A percentile compares a stretch with the other conserved stretches of the same genome.
Evolutionary conservation across 768 basidiomycete genomes (phyloP).

Genomic region (Hydnum rufescens): DNA sequence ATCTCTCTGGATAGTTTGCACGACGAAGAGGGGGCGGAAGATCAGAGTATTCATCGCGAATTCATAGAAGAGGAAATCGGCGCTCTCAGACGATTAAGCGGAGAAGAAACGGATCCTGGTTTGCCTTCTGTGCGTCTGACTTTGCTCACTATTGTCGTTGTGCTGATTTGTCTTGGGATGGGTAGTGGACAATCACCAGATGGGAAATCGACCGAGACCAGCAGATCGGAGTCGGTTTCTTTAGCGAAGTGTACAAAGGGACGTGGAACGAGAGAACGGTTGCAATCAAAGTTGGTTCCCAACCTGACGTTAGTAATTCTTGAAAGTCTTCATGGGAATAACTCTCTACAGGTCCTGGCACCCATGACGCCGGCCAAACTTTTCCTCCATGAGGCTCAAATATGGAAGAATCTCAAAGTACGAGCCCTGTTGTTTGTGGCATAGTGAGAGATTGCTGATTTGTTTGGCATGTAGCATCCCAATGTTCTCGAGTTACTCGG

Average conservation of each 20-base stretch:
- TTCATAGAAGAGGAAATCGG: conserved; percentile 59
- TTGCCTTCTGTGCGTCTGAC: neutral
- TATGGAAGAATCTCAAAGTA: conserved; percentile 41
- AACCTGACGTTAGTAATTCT: neutral
- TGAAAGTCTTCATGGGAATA: neutral
- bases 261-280: conserved; percentile 38
- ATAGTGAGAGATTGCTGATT: neutral
- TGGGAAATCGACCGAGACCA: conserved; percentile 57
- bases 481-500: conserved; percentile 59
- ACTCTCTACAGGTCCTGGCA: conserved; percentile 20
- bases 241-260: conserved; percentile 62
- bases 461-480: conserved; percentile 23
- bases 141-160: neutral
- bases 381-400: conserved; percentile 48
- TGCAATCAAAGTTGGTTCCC: conserved; percentile 15
- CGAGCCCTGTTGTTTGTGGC: neutral
- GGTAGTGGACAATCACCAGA: conserved; percentile 19
- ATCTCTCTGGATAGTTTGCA: neutral
- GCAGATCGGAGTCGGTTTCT: conserved; percentile 53
- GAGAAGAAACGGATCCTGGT: neutral
- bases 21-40: conserved; percentile 5
- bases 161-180: neutral
- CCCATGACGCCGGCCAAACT: conserved; percentile 38
- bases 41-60: conserved; percentile 40
- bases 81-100: conserved; percentile 41